These are phyloP conservation scores for Arthrobotrys entomopaga DNA, from an alignment of 2,329 filamentous ascomycete species.

Conservation along the genomic window DNA sequence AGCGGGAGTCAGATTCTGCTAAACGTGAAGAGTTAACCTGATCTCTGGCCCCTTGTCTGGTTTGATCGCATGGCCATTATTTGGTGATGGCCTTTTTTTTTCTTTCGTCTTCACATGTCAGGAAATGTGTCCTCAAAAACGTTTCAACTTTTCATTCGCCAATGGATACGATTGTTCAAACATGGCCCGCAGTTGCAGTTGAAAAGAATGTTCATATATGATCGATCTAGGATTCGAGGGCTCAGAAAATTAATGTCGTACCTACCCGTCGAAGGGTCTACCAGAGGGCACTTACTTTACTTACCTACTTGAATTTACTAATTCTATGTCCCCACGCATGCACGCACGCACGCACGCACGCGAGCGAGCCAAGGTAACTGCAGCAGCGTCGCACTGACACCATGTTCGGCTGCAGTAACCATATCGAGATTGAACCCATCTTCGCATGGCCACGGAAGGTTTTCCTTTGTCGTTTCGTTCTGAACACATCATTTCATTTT, in stretches of 20 bases:
- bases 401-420: conserved; percentile 39
- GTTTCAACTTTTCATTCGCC: conserved; percentile 41
- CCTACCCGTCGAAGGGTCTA: too few species aligned
- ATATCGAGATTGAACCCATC: conserved; percentile 33
- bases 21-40: too few species aligned
- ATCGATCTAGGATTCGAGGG: neutral
- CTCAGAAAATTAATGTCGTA: neutral
- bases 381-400: conserved; percentile 42
- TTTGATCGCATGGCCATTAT: neutral
- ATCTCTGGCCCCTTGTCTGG: neutral
- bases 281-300: neutral
- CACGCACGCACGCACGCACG: too few species aligned
- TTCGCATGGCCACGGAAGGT: conserved; percentile 33
- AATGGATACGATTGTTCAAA: conserved; percentile 14
- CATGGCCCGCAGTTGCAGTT: conserved; percentile 8
- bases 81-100: too few species aligned
- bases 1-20: too few species aligned
- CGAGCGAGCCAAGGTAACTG: neutral
- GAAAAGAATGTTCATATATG: neutral
- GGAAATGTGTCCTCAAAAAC: conserved; percentile 27
- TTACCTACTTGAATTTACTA: neutral
- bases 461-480: conserved; percentile 5
- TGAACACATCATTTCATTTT: neutral
- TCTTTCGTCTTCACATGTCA: conserved; percentile 18
- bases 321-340: neutral